Percentiles rank a stretch among this genome's conserved stretches.
phyloP scores from a whole-genome alignment of 345 rosid species.

The Anastatica hierochuntica region DNA sequence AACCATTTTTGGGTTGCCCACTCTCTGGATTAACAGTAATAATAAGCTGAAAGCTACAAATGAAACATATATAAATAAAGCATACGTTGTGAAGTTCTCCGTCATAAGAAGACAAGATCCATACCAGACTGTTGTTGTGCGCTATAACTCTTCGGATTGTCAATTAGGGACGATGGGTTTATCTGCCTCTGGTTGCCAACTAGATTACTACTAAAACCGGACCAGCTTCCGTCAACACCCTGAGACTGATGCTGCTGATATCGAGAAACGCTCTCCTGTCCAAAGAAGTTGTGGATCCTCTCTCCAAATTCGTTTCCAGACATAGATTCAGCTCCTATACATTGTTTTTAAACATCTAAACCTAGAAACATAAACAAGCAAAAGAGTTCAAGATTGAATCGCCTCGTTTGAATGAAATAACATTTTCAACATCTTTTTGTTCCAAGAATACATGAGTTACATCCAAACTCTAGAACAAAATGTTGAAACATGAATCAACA shows the following conservation, averaged over 20 bases:
- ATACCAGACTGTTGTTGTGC: conserved; percentile 69
- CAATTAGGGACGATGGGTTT: conserved; percentile 37
- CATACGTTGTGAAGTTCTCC: neutral
- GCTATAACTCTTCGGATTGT: conserved; percentile 46
- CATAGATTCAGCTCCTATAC: conserved; percentile 28
- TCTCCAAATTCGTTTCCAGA: conserved; percentile 97
- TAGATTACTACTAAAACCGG: conserved; percentile 44
- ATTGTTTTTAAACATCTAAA: conserved; percentile 23
- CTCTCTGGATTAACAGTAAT: conserved; percentile 50
- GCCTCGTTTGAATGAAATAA: neutral
- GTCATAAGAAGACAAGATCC: too few relatives aligned
- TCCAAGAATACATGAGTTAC: too few relatives aligned
- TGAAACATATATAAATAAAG: neutral
- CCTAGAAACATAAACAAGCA: conserved; percentile 17
- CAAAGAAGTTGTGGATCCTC: conserved; percentile 80
- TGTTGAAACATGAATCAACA: too few relatives aligned
- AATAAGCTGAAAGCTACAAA: conserved; percentile 25
- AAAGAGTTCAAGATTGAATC: conserved; percentile 8
- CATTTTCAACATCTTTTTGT: too few relatives aligned
- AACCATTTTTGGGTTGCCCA: conserved; percentile 49
- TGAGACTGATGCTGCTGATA: conserved; percentile 61
- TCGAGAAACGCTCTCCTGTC: conserved; percentile 56
- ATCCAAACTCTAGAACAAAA: neutral
- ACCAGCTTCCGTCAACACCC: conserved; percentile 57
- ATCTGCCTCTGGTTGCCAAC: conserved; percentile 54